A percentile compares a stretch with the other conserved stretches of the same genome.
Evolutionary conservation across 2,329 filamentous ascomycete species (phyloP).

Genomic region (Fusarium foetens): DNA sequence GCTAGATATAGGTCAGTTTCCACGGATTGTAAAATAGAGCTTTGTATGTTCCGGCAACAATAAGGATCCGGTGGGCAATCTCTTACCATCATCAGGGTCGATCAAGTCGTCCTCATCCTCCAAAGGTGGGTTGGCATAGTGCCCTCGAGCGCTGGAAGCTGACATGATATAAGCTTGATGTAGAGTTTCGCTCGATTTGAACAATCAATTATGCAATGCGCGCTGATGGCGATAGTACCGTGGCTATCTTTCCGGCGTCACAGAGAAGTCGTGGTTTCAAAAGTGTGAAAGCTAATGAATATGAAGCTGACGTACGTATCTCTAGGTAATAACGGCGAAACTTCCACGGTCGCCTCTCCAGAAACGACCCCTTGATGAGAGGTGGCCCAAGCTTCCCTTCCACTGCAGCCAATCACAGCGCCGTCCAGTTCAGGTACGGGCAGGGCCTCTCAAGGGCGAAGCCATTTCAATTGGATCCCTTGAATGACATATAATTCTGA

Average conservation of each 20-base stretch:
- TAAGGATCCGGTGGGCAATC: no score
- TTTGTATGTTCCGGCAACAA: background rate
- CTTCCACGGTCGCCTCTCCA: slow-evolving; percentile 47
- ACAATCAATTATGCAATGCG: background rate
- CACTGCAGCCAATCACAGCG: slow-evolving; percentile 37
- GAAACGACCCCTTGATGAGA: slow-evolving; percentile 36
- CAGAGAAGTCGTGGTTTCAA: slow-evolving; percentile 1
- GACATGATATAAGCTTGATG: slow-evolving; percentile 52
- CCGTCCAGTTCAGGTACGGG: background rate
- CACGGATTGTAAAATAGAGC: background rate
- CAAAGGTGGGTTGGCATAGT: slow-evolving; percentile 70
- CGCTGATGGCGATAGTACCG: background rate
- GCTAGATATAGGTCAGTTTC: slow-evolving; percentile 59
- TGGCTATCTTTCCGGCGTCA: background rate
- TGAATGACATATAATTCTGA: background rate
- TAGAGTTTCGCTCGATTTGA: background rate
- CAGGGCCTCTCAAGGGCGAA: background rate
- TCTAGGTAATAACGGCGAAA: slow-evolving; percentile 37
- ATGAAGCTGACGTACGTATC: slow-evolving; percentile 46
- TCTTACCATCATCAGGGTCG: slow-evolving; percentile 79
- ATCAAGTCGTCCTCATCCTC: slow-evolving; percentile 75
- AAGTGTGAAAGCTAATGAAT: slow-evolving; percentile 20
- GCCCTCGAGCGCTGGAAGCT: slow-evolving; percentile 60
- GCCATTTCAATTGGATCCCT: background rate
- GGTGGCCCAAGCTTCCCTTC: slow-evolving; percentile 42